A percentile compares a stretch with the other conserved stretches of the same genome.
Evolutionary conservation across 2,329 filamentous ascomycete species (phyloP).

Genomic region (Pseudocercospora crystallina): DNA sequence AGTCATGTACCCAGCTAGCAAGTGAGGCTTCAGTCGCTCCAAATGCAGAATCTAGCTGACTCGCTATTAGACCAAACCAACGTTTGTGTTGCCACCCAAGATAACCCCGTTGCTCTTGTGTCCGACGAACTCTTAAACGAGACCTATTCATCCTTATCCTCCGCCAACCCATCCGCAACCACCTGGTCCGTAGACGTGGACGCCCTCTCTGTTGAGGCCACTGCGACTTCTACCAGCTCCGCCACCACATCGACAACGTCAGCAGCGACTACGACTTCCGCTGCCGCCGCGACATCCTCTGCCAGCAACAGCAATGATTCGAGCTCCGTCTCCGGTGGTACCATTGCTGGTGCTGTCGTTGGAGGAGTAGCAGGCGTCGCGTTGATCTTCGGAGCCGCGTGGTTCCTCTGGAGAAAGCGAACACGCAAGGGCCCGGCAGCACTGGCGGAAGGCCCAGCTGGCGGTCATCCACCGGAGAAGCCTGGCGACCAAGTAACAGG

Average conservation of each 20-base stretch:
- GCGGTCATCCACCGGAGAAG: constrained; percentile 1
- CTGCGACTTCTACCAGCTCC: neutral
- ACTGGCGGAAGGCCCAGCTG: neutral
- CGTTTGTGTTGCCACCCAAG: constrained; percentile 15
- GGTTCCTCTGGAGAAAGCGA: constrained; percentile 17
- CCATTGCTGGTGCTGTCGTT: constrained; percentile 39
- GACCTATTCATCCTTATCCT: constrained; percentile 13
- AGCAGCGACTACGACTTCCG: neutral
- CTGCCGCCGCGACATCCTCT: neutral
- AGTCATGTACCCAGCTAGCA: constrained; percentile 15
- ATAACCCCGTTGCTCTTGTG: constrained; percentile 16
- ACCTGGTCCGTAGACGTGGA: constrained; percentile 13
- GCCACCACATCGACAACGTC: neutral
- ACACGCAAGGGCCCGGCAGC: neutral
- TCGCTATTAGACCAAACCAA: constrained; percentile 13
- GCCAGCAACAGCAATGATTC: neutral
- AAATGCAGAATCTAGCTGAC: neutral
- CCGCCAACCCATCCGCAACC: constrained; percentile 12
- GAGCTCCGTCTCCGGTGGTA: constrained; percentile 27
- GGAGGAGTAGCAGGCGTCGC: constrained; percentile 31
- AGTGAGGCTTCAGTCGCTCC: constrained; percentile 2
- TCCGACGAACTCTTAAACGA: constrained; percentile 11
- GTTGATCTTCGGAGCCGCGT: constrained; percentile 9
- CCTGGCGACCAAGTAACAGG: constrained; percentile 1
- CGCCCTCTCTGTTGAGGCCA: constrained; percentile 4